A percentile compares a stretch with the other conserved stretches of the same genome.
Evolutionary conservation across 176 grass and related monocot species (phyloP).

Genomic region (Cenchrus americanus): DNA sequence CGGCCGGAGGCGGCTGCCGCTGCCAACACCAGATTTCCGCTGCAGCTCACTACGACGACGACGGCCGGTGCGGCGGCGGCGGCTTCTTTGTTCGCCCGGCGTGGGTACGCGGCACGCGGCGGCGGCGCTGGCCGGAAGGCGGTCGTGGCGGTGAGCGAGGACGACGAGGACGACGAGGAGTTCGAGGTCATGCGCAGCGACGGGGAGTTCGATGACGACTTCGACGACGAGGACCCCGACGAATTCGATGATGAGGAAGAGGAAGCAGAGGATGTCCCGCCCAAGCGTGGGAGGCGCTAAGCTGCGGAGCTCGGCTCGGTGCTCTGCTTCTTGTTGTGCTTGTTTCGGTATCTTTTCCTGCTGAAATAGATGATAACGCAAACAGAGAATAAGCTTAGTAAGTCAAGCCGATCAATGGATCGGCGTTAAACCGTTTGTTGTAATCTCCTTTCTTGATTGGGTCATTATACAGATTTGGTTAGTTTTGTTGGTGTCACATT

Average conservation of each 20-base stretch:
- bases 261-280: background rate
- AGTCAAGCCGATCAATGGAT: background rate
- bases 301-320: background rate
- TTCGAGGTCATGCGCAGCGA: constrained; percentile 32
- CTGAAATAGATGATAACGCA: background rate
- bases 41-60: background rate
- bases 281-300: constrained; percentile 34
- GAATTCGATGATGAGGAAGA: background rate
- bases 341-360: background rate
- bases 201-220: constrained; percentile 27
- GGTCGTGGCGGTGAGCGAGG: constrained; percentile 31
- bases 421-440: background rate
- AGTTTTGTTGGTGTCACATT: background rate
- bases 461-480: background rate
- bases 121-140: background rate
- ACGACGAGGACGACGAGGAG: constrained; percentile 5
- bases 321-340: background rate
- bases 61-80: background rate
- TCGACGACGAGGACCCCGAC: constrained; percentile 19
- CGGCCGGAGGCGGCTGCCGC: background rate
- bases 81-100: constrained; percentile 6
- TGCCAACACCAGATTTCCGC: background rate
- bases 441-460: background rate
- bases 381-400: background rate
- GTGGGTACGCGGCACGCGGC: constrained; percentile 28